Evolutionary conservation across 2,329 filamentous ascomycete genomes (phyloP).

Genomic region (Colletotrichum sp.): DNA sequence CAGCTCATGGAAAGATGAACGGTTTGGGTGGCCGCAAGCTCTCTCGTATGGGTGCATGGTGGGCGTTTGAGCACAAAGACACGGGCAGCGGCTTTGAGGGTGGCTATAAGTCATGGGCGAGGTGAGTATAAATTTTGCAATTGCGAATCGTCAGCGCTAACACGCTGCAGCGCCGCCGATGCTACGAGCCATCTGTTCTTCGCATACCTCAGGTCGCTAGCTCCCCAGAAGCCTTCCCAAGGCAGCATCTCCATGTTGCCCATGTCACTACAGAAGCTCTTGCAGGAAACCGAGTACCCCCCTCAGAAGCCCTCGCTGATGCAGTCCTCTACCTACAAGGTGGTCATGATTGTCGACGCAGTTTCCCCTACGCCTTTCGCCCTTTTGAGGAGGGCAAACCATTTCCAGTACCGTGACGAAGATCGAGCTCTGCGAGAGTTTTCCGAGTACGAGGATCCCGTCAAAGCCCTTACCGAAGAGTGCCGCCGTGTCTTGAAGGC

Average conservation of each 20-base stretch:
- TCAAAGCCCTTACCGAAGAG: conserved; percentile 89
- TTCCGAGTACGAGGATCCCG: conserved; percentile 86
- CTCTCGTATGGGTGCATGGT: conserved; percentile 96
- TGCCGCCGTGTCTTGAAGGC: conserved; percentile 88
- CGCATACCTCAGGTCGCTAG: conserved; percentile 88
- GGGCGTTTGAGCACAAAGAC: conserved; percentile 94
- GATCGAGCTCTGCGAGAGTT: conserved; percentile 86
- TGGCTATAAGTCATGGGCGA: conserved; percentile 88
- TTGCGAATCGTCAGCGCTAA: conserved; percentile 30
- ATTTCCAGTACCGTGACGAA: conserved; percentile 94
- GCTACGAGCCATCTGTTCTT: conserved; percentile 98
- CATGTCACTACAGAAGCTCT: conserved; percentile 86
- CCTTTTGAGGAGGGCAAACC: conserved; percentile 85
- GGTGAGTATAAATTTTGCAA: conserved; percentile 51
- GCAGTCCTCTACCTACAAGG: conserved; percentile 82
- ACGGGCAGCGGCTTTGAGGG: conserved; percentile 91
- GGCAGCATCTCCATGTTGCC: conserved; percentile 87
- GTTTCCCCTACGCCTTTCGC: conserved; percentile 96
- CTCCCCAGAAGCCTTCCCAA: conserved; percentile 77
- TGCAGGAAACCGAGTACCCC: conserved; percentile 94
- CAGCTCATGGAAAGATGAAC: conserved; percentile 91
- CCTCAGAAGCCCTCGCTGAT: conserved; percentile 79
- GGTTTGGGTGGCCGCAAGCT: conserved; percentile 92
- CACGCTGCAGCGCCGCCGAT: conserved; percentile 76
- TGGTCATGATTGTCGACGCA: conserved; percentile 95